A percentile compares a stretch with the other conserved stretches of the same genome.
phyloP scores from a whole-genome alignment of 2,329 filamentous ascomycete species.

The Orbilia oligospora region DNA sequence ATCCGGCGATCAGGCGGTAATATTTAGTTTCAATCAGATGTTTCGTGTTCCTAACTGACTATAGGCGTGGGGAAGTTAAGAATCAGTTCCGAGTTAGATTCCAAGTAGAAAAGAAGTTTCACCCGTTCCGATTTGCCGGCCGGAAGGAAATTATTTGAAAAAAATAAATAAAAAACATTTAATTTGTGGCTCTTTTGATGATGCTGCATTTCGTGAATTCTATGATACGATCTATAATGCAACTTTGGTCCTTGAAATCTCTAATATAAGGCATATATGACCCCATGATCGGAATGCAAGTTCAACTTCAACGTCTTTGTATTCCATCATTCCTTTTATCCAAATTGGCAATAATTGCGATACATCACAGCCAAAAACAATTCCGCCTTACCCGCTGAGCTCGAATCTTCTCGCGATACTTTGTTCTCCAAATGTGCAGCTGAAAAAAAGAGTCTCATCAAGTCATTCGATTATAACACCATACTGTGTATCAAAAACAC shows the following conservation, averaged over 20 bases:
- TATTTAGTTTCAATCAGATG: slow-evolving; percentile 23
- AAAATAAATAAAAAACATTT: too few relatives aligned
- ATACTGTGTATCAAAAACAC: background rate
- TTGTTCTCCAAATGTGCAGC: slow-evolving; percentile 13
- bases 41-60: slow-evolving; percentile 1
- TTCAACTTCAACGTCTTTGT: background rate
- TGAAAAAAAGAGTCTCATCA: background rate
- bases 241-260: slow-evolving; percentile 3
- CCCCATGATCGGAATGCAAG: slow-evolving; percentile 4
- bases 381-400: too few relatives aligned
- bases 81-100: slow-evolving; percentile 20
- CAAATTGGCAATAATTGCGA: slow-evolving; percentile 7
- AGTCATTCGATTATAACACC: slow-evolving; percentile 11
- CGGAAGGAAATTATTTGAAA: background rate
- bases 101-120: background rate
- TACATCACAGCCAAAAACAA: slow-evolving; percentile 23
- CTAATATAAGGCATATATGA: slow-evolving; percentile 11
- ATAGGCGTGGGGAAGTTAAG: background rate
- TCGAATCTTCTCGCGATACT: too few relatives aligned
- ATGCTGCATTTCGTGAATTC: slow-evolving; percentile 8
- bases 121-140: slow-evolving; percentile 5
- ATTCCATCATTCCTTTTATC: background rate
- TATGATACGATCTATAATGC: background rate
- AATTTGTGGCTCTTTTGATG: background rate
- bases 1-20: slow-evolving; percentile 48